phyloP scores from a whole-genome alignment of 164 flowering plant species.

The Tetracentron sinense region DNA sequence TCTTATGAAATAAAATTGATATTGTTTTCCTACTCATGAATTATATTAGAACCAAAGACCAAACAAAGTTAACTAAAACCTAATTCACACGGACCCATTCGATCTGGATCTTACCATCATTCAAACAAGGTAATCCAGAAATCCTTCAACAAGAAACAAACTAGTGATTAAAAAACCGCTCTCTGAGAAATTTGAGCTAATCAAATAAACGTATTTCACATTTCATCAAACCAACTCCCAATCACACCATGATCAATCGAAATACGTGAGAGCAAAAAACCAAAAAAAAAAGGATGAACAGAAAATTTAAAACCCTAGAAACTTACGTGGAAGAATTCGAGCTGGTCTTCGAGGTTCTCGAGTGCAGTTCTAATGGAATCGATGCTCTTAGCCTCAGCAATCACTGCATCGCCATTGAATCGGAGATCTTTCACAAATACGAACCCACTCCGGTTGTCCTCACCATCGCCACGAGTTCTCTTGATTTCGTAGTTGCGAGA shows the following conservation, averaged over 20 bases:
- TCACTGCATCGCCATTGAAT: conserved; percentile 40
- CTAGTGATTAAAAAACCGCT: no score
- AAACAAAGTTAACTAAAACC: no score
- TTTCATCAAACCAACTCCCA: not conserved
- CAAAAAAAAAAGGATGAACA: not conserved
- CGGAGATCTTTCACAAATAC: conserved; percentile 65
- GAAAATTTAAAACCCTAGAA: conserved; percentile 1
- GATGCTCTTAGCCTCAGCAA: conserved; percentile 79
- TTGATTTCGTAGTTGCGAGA: conserved; percentile 22
- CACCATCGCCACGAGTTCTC: conserved; percentile 6
- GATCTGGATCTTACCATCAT: no score
- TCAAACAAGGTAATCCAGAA: no score
- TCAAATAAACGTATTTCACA: no score
- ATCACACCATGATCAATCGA: not conserved
- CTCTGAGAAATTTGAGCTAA: no score
- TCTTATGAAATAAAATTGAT: no score
- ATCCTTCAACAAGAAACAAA: no score
- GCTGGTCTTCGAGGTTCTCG: conserved; percentile 91
- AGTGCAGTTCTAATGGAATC: conserved; percentile 80
- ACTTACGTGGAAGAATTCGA: conserved; percentile 80
- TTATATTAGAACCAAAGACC: no score
- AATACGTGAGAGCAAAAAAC: not conserved
- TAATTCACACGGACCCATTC: no score
- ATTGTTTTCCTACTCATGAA: no score
- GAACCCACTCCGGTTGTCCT: conserved; percentile 39